These are phyloP conservation scores for Polyrhizophydium stewartii DNA, from an alignment of 371 early-diverging fungal genomes.

Conservation along the genomic window DNA sequence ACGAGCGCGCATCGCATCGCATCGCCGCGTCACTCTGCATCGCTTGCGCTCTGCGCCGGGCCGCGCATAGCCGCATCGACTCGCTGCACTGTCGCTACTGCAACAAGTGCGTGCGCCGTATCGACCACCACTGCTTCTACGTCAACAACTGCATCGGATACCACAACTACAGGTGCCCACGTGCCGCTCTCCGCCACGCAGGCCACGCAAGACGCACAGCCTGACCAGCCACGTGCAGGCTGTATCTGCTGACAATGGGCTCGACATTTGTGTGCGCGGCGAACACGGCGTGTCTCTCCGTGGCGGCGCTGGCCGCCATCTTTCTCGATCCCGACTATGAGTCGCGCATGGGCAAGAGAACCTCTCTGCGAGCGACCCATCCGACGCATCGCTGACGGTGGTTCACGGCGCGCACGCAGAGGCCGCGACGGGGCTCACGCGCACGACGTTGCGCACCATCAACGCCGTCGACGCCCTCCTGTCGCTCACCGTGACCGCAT, in stretches of 20 bases:
- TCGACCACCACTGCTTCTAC: constrained; percentile 39
- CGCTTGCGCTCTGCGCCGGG: not conserved
- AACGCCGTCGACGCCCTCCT: not conserved
- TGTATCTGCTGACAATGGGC: not conserved
- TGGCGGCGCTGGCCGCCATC: too few species aligned
- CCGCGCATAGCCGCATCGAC: not conserved
- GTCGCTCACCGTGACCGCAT: not conserved
- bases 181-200: not conserved
- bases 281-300: not conserved
- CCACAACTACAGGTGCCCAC: constrained; percentile 21
- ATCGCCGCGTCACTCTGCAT: not conserved
- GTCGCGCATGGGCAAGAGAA: too few species aligned
- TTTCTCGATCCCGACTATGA: too few species aligned
- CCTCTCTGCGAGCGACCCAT: too few species aligned
- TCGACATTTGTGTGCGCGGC: not conserved
- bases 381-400: not conserved
- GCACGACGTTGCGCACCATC: not conserved
- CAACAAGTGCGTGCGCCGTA: constrained; percentile 25
- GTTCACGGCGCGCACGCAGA: too few species aligned
- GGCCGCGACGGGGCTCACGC: too few species aligned
- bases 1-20: not conserved
- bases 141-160: constrained; percentile 36
- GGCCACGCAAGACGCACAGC: too few species aligned
- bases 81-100: constrained; percentile 24
- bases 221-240: not conserved